Evolutionary conservation across 306 rosid genomes (phyloP), one percentile per base, ranked within the genome.

Genomic region (Casuarina equisetifolia): DNA sequence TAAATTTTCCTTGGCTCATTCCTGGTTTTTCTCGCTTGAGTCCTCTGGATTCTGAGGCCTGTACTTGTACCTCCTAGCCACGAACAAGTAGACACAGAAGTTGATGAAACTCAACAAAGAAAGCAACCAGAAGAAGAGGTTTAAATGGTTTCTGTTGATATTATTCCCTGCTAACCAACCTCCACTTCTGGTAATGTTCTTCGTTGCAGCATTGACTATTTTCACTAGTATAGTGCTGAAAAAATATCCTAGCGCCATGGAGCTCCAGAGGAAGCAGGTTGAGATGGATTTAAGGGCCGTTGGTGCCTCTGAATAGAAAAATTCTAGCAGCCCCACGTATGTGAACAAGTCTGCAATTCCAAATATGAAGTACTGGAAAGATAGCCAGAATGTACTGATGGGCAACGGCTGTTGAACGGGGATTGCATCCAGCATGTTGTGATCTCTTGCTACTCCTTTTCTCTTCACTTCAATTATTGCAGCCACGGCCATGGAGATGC

Each of bases 321-420:
- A 95, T 82, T 95, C 87, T 4, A 95, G 97, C 12, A 95, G 78
- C 1, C 98, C 98, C 8, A 95, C 87, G 40, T 92, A 95, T 0
- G 97, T 92, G 20, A 95, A 94, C 82, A 94, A 46, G 87, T 94
- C 97, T 13, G 98, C 98, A 7, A 95, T 92, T 44, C 98, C 98
- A 76, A 95, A 95, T 76, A 92, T 89, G 81, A 92, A 95, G 88
- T 75, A 92, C 81, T 95, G 97, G 49, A 91, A 91, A 2, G 97
- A 92, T 13, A 95, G 87, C 97, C 98, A 95, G 81, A 92, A 95
- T 19, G 84, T 86, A 83, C 84, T 86, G n/a, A 92, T 95, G 1
- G 98, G 98, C 51, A 95, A 81, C 57, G 98, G 95, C 74, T 88
- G 90, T 42, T 0, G 0, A 3, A 83, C 66, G 17, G 98, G 98